Evolutionary conservation across 2,329 filamentous ascomycete species (phyloP).

Genomic region (Stenocarpella maydis): DNA sequence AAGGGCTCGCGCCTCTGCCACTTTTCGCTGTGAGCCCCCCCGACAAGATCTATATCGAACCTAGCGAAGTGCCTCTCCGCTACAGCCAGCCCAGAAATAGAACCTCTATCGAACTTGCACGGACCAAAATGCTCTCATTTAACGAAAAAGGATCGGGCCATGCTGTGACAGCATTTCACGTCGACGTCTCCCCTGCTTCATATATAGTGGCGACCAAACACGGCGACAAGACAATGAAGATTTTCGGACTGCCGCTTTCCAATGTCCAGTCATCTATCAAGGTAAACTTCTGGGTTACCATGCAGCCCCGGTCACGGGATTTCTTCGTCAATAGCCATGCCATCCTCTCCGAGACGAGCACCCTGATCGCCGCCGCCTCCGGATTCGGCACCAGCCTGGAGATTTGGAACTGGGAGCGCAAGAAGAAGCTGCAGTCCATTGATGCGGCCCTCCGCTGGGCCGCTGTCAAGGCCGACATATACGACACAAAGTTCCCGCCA

Average conservation of each 20-base stretch:
- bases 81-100: neutral
- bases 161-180: conserved; percentile 44
- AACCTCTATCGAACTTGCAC: neutral
- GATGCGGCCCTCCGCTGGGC: conserved; percentile 51
- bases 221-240: conserved; percentile 43
- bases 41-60: conserved; percentile 32
- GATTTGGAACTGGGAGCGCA: conserved; percentile 50
- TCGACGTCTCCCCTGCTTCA: conserved; percentile 47
- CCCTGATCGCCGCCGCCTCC: conserved; percentile 48
- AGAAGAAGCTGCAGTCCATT: conserved; percentile 49
- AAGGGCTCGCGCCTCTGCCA: neutral
- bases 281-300: conserved; percentile 49
- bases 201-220: conserved; percentile 47
- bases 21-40: conserved; percentile 28
- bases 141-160: conserved; percentile 42
- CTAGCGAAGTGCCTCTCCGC: conserved; percentile 1
- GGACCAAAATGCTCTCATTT: conserved; percentile 39
- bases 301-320: conserved; percentile 49
- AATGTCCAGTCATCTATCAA: conserved; percentile 45
- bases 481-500: conserved; percentile 44
- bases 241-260: conserved; percentile 41
- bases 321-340: conserved; percentile 53
- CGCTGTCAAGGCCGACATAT: conserved; percentile 45
- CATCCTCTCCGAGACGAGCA: conserved; percentile 49
- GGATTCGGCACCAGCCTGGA: conserved; percentile 50